Conservation (phyloP, 768 basidiomycete genomes). For the Boletus sp. region DNA sequence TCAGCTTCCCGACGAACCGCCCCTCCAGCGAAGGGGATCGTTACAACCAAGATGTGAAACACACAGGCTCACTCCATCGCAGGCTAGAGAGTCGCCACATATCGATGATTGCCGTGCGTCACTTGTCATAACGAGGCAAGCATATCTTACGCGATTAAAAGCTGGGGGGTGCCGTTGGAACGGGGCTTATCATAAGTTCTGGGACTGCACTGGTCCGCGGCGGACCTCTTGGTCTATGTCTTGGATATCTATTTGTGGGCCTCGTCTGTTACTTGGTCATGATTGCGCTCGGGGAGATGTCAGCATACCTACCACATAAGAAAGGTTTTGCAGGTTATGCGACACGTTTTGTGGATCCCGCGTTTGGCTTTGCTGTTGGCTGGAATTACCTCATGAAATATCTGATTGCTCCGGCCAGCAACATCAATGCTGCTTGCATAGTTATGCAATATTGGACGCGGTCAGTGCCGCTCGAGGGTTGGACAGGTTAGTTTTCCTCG, state of each 20-base stretch:
- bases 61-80: not conserved
- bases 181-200: slow-evolving; percentile 57
- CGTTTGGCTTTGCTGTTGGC: slow-evolving; percentile 55
- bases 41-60: not conserved
- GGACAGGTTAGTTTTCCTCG: slow-evolving; percentile 7
- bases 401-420: slow-evolving; percentile 65
- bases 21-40: not conserved
- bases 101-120: not conserved
- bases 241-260: slow-evolving; percentile 28
- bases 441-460: slow-evolving; percentile 1
- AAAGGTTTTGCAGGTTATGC: not conserved
- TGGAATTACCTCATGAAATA: slow-evolving; percentile 61
- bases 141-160: slow-evolving; percentile 9
- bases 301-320: not conserved
- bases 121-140: not conserved
- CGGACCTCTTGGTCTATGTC: slow-evolving; percentile 52
- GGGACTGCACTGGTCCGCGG: slow-evolving; percentile 60
- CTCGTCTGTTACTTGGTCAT: not conserved
- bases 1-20: too few relatives aligned
- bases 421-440: slow-evolving; percentile 53
- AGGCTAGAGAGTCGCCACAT: too few relatives aligned
- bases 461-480: not conserved
- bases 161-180: slow-evolving; percentile 55
- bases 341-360: slow-evolving; percentile 42
- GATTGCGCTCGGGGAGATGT: not conserved